Percentiles rank a stretch among this genome's conserved stretches.
Evolutionary conservation across 83 land plant species (phyloP).

Genomic region (Thuja plicata): DNA sequence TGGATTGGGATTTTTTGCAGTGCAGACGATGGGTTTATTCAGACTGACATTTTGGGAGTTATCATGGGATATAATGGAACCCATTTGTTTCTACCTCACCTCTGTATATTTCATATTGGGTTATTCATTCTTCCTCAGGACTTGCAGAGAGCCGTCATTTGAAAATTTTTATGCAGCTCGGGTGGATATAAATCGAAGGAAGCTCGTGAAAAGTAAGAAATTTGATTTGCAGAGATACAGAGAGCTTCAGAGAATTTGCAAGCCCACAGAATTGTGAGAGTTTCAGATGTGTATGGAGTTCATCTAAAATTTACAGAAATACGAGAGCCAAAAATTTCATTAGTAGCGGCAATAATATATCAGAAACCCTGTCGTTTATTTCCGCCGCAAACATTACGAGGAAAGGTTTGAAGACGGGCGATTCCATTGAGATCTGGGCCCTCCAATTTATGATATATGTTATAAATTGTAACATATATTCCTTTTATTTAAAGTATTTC

Average conservation of each 20-base stretch:
- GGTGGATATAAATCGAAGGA: neutral
- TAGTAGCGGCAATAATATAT: no score
- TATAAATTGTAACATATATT: no score
- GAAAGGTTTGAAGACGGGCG: no score
- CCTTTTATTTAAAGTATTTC: no score
- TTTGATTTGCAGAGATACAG: conserved; percentile 11
- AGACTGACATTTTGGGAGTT: conserved; percentile 29
- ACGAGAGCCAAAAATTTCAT: no score
- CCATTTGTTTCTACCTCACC: conserved; percentile 22
- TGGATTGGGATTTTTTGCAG: neutral
- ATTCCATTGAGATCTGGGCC: no score
- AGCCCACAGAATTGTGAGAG: no score
- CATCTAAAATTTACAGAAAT: no score
- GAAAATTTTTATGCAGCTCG: conserved; percentile 16
- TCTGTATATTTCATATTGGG: conserved; percentile 12
- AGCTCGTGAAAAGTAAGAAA: neutral
- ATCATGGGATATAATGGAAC: conserved; percentile 37
- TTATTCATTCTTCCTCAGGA: conserved; percentile 17
- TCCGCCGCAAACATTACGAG: no score
- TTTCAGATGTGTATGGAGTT: no score
- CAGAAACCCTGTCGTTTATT: no score
- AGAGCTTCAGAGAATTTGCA: conserved; percentile 6
- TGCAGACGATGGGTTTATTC: conserved; percentile 9
- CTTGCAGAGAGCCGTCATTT: conserved; percentile 19
- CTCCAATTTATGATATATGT: no score